These are phyloP conservation scores for Vigna mungo DNA, from an alignment of 306 rosid genomes.

Conservation along the genomic window DNA sequence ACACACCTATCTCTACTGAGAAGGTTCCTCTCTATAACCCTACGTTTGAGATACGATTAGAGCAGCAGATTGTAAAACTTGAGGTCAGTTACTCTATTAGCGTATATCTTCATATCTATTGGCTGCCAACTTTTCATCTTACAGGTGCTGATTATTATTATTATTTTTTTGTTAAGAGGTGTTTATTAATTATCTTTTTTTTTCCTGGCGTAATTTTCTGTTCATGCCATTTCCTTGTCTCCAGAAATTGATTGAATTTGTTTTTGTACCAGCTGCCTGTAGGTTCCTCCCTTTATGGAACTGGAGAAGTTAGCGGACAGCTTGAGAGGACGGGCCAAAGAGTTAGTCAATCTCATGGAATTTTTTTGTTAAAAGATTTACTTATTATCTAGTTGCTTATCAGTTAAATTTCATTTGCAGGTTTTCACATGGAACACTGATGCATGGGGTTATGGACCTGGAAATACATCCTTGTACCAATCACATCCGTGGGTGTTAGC, in stretches of 20 bases:
- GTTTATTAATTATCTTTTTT: background rate
- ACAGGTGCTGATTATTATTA: background rate
- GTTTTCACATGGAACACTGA: slow-evolving; percentile 87
- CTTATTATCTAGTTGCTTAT: slow-evolving; percentile 14
- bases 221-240: slow-evolving; percentile 13
- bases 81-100: slow-evolving; percentile 60
- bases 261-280: slow-evolving; percentile 66
- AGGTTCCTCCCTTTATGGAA: slow-evolving; percentile 88
- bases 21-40: slow-evolving; percentile 68
- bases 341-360: slow-evolving; percentile 52
- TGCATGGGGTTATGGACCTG: slow-evolving; percentile 90
- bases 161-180: background rate
- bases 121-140: slow-evolving; percentile 13
- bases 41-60: slow-evolving; percentile 57
- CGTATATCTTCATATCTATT: slow-evolving; percentile 14
- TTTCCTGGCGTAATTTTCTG: background rate
- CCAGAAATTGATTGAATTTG: slow-evolving; percentile 36
- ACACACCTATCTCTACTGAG: slow-evolving; percentile 55
- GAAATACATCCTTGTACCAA: slow-evolving; percentile 86
- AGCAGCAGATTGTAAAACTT: slow-evolving; percentile 75
- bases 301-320: slow-evolving; percentile 91
- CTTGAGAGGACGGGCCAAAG: slow-evolving; percentile 91
- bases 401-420: slow-evolving; percentile 50
- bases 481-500: slow-evolving; percentile 99
- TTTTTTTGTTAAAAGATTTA: slow-evolving; percentile 15